Evolutionary conservation across 169 alveolate species (phyloP).

Genomic region (Miamiensis avidus): DNA sequence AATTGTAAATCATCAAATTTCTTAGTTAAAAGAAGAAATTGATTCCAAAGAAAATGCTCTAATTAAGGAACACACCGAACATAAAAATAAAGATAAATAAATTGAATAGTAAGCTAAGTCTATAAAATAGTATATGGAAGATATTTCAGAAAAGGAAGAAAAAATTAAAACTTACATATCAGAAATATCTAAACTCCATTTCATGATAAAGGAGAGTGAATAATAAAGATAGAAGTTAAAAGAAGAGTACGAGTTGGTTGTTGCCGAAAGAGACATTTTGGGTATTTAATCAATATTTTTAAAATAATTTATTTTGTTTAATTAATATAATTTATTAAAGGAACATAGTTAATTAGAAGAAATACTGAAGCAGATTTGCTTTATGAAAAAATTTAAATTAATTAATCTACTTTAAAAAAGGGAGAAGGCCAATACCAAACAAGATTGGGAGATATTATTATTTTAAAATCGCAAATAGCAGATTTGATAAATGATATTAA

Average conservation of each 20-base stretch:
- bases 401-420: constrained; percentile 73
- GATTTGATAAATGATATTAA: constrained; percentile 73
- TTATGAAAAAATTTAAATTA: constrained; percentile 84
- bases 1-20: constrained; percentile 68
- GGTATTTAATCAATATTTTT: constrained; percentile 19
- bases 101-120: constrained; percentile 49
- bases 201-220: constrained; percentile 85
- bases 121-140: constrained; percentile 40
- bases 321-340: constrained; percentile 5
- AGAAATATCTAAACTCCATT: constrained; percentile 64
- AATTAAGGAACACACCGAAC: constrained; percentile 61
- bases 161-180: constrained; percentile 71
- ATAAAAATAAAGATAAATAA: constrained; percentile 51
- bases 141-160: constrained; percentile 57
- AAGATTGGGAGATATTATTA: constrained; percentile 63
- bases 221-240: constrained; percentile 79
- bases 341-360: constrained; percentile 84
- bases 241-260: constrained; percentile 85
- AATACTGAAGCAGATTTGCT: constrained; percentile 80
- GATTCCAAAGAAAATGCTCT: constrained; percentile 58
- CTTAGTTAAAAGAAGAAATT: constrained; percentile 75
- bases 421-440: constrained; percentile 79
- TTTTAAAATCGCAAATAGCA: constrained; percentile 63
- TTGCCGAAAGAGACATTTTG: constrained; percentile 87
- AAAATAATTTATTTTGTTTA: background rate